Percentiles rank a stretch among this genome's conserved stretches.
Conservation (phyloP, 257 asterid species). For the Striga asiatica region DNA sequence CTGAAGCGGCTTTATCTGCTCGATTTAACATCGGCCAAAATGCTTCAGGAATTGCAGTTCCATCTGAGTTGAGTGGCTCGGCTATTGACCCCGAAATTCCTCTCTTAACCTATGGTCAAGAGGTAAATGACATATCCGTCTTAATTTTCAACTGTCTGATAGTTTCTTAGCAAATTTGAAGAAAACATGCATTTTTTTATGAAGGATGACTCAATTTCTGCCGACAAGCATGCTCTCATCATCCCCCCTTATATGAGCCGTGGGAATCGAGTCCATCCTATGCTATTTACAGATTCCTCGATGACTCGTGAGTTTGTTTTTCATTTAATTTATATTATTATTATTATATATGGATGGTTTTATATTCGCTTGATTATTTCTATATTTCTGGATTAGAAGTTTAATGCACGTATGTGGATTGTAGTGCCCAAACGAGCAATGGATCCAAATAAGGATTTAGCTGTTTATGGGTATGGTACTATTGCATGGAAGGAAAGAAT, state of each 20-base stretch:
- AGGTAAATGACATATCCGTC: constrained; percentile 33
- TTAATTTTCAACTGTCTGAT: not conserved
- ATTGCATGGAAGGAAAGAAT: constrained; percentile 91
- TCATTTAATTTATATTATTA: too few species aligned
- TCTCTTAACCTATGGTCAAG: constrained; percentile 80
- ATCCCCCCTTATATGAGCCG: constrained; percentile 61
- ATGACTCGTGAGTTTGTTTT: constrained; percentile 45
- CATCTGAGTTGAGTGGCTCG: constrained; percentile 45
- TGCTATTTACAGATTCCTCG: constrained; percentile 56
- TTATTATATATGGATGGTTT: not conserved
- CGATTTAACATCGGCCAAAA: constrained; percentile 38
- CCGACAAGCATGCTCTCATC: constrained; percentile 75
- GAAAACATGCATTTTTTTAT: not conserved
- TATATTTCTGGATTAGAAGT: not conserved
- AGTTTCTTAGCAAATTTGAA: not conserved
- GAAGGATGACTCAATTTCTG: constrained; percentile 72
- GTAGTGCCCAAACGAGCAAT: constrained; percentile 75
- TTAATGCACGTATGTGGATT: constrained; percentile 19
- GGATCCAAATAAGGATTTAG: constrained; percentile 87
- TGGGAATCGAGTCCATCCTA: constrained; percentile 61
- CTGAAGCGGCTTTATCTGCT: constrained; percentile 40
- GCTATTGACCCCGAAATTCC: constrained; percentile 59
- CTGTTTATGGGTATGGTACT: constrained; percentile 82
- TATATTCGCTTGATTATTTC: not conserved
- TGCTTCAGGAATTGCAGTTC: constrained; percentile 41